These are phyloP conservation scores for Arthrobotrys entomopaga DNA, from an alignment of 2,329 filamentous ascomycete genomes.

Conservation along the genomic window DNA sequence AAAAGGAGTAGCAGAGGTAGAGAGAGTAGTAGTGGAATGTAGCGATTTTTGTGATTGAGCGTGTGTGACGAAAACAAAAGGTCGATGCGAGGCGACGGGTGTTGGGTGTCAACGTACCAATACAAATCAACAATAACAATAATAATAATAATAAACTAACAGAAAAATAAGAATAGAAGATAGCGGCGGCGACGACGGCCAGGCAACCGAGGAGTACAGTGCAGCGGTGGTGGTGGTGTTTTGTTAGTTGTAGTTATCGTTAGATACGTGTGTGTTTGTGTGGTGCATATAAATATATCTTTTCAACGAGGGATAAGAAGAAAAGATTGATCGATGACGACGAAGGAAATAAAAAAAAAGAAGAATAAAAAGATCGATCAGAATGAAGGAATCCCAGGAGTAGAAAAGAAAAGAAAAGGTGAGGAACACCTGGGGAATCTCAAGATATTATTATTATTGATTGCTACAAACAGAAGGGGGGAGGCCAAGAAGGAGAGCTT, in stretches of 20 bases:
- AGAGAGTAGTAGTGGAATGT: conserved; percentile 12
- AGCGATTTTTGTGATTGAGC: too few relatives aligned
- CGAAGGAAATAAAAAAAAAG: conserved; percentile 16
- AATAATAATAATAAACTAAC: conserved; percentile 1
- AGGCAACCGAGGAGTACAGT: not conserved
- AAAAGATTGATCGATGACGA: not conserved
- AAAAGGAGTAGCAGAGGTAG: not conserved
- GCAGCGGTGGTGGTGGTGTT: too few relatives aligned
- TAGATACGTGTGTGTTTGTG: too few relatives aligned
- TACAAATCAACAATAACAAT: not conserved
- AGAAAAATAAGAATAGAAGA: conserved; percentile 5
- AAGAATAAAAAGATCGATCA: conserved; percentile 12
- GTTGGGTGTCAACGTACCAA: conserved; percentile 6
- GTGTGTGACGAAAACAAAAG: conserved; percentile 29
- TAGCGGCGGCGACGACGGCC: conserved; percentile 1
- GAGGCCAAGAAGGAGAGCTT: conserved; percentile 32
- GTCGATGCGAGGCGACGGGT: conserved; percentile 37
- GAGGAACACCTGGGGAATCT: conserved; percentile 12
- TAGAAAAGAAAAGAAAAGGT: conserved; percentile 14
- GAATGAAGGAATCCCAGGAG: conserved; percentile 16
- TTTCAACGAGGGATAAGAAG: conserved; percentile 20
- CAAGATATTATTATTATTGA: conserved; percentile 19
- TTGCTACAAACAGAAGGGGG: conserved; percentile 28
- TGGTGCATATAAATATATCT: too few relatives aligned
- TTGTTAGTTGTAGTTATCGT: not conserved